Conservation (phyloP, 805 yeast genomes). For the Candida stauntonica region DNA sequence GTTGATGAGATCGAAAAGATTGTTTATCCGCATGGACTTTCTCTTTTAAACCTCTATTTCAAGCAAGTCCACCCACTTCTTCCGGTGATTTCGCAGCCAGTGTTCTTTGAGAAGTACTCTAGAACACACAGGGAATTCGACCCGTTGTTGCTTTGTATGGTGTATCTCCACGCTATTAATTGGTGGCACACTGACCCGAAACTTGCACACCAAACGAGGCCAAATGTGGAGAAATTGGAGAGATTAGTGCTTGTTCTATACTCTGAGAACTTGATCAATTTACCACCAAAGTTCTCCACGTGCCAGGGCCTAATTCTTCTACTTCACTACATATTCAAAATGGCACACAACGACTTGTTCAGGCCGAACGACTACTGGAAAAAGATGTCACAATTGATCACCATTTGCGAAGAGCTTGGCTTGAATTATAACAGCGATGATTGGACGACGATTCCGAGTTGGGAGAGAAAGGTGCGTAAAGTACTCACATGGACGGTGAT, state of each 20-base stretch:
- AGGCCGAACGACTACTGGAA: conserved; percentile 21
- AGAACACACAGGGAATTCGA: conserved; percentile 29
- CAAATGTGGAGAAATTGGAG: conserved; percentile 26
- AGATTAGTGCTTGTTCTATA: conserved; percentile 24
- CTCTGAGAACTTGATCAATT: conserved; percentile 24
- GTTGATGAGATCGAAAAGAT: conserved; percentile 28
- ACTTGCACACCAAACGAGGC: conserved; percentile 10
- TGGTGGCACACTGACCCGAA: conserved; percentile 23
- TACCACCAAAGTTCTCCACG: conserved; percentile 31
- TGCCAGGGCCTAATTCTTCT: conserved; percentile 38
- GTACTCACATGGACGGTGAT: conserved; percentile 25
- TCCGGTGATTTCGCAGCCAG: conserved; percentile 26
- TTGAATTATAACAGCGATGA: conserved; percentile 24
- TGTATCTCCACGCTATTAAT: conserved; percentile 28
- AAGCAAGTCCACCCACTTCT: conserved; percentile 26
- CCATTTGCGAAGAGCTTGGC: conserved; percentile 28
- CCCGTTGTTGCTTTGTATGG: conserved; percentile 26
- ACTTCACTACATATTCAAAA: conserved; percentile 22
- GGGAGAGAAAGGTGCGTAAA: conserved; percentile 29
- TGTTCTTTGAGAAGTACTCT: conserved; percentile 26
- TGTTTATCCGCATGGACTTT: conserved; percentile 22
- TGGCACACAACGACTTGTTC: conserved; percentile 11
- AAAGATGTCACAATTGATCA: conserved; percentile 21
- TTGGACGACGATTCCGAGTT: conserved; percentile 25
- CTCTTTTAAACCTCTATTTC: conserved; percentile 24